Evolutionary conservation across 2,329 filamentous ascomycete genomes (phyloP).

Genomic region (Scedosporium dehoogii): DNA sequence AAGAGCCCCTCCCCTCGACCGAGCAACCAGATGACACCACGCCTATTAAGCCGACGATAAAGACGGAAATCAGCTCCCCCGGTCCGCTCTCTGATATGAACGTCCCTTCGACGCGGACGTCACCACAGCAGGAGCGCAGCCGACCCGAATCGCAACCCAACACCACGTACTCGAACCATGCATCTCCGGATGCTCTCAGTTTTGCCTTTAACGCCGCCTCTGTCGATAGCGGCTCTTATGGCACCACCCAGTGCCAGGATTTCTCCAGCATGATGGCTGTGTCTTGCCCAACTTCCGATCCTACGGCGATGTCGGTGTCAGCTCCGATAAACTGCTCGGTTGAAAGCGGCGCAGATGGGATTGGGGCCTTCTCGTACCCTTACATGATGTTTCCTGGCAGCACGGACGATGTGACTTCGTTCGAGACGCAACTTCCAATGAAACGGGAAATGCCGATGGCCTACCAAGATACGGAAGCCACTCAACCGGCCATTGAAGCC

Average conservation of each 20-base stretch:
- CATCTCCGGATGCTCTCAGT: not conserved
- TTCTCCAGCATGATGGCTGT: not conserved
- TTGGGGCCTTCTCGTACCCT: slow-evolving; percentile 3
- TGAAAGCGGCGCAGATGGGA: not conserved
- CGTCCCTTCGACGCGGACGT: not conserved
- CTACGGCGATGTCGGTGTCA: not conserved
- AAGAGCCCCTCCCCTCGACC: not conserved
- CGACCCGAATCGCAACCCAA: not conserved
- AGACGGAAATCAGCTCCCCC: not conserved
- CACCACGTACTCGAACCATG: not conserved
- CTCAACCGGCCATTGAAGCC: not conserved
- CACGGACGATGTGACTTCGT: not conserved
- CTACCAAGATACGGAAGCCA: not conserved
- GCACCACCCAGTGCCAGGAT: not conserved
- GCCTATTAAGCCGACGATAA: not conserved
- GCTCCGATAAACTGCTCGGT: slow-evolving; percentile 1
- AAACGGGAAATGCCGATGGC: not conserved
- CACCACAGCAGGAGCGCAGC: not conserved
- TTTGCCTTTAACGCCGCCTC: not conserved
- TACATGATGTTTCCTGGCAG: not conserved
- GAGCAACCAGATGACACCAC: not conserved
- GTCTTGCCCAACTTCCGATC: not conserved
- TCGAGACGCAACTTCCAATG: not conserved
- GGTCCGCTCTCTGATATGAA: not conserved
- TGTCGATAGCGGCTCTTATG: not conserved